Evolutionary conservation across 2,329 filamentous ascomycete genomes (phyloP), one percentile per base, ranked within the genome.

Genomic region (Cryphonectria naterciae): DNA sequence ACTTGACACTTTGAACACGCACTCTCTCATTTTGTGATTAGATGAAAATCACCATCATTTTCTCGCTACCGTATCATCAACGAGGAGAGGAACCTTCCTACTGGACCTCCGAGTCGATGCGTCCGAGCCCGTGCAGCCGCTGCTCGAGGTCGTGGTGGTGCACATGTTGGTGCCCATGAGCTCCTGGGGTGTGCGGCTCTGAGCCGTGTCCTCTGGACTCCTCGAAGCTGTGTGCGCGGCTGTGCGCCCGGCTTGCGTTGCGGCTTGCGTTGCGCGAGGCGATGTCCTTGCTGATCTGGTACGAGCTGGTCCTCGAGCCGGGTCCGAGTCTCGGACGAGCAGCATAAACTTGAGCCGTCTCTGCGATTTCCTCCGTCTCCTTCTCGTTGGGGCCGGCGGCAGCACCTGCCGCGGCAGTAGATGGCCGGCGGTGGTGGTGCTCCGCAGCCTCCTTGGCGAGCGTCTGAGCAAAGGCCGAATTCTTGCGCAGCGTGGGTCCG

Each of bases 381-480:
- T 49, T 39, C n/a, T 46, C 61, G 37, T 39, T 46, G 10, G 61
- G 41, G 39, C 61, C 61, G n/a, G 61, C n/a, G 22, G 37, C 58
- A 15, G 11, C 28, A 32, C 17, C n/a, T 1, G 52, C 32, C 0
- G 28, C 35, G 54, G 56, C 69, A 15, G 66, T 10, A 2, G 68
- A 54, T 15, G 61, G 66, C 8, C 54, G 56, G 37, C 35, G 66
- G 28, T 32, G 32, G 32, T 54, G 52, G 39, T 63, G 66, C 10
- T 65, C 70, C 17, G 70, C 77, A 22, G 75, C 73, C 0, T 72
- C 65, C 0, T 81, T 80, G 15, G 87, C 87, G 2, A 93, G 81
- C 56, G 85, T 85, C 79, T 92, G 88, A 0, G 91, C 91, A 74
- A 92, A 92, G 0, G 87, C 86, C 17, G 90, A 92, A 2, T 85